Conservation (phyloP, 331 rosid species). For the Stylosanthes scabra region DNA sequence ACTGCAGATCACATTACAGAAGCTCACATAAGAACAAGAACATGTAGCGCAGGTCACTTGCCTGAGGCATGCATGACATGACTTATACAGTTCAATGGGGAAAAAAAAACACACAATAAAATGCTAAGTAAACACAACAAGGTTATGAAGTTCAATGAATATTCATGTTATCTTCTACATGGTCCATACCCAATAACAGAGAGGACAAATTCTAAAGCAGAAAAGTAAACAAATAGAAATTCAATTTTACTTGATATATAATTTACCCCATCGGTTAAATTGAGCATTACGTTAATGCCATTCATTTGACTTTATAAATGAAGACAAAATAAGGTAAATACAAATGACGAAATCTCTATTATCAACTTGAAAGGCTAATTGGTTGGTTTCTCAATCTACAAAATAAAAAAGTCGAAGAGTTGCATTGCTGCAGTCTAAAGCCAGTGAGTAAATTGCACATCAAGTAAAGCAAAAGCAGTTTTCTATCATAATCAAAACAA, state of each 20-base stretch:
- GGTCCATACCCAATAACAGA: not conserved
- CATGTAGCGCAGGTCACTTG: slow-evolving; percentile 15
- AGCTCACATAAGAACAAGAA: slow-evolving; percentile 18
- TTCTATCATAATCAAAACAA: not conserved
- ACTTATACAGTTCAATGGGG: not conserved
- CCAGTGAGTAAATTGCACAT: slow-evolving; percentile 4
- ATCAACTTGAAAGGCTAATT: not conserved
- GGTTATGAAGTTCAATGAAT: not conserved
- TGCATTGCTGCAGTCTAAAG: not conserved
- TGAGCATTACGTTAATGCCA: slow-evolving; percentile 3
- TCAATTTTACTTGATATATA: not conserved
- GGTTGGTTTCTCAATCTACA: not conserved
- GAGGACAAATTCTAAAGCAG: not conserved
- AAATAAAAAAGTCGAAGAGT: not conserved
- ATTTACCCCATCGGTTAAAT: not conserved
- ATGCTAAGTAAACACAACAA: not conserved
- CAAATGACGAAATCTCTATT: not conserved
- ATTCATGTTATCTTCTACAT: not conserved
- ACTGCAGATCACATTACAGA: slow-evolving; percentile 53
- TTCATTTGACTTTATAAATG: not conserved
- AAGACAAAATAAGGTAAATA: not conserved
- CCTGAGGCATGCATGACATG: not conserved
- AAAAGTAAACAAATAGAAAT: not conserved
- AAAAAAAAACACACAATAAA: not conserved
- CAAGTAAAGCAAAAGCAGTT: not conserved